Conservation (phyloP, 257 asterid species). For the Nicotiana sylvestris region DNA sequence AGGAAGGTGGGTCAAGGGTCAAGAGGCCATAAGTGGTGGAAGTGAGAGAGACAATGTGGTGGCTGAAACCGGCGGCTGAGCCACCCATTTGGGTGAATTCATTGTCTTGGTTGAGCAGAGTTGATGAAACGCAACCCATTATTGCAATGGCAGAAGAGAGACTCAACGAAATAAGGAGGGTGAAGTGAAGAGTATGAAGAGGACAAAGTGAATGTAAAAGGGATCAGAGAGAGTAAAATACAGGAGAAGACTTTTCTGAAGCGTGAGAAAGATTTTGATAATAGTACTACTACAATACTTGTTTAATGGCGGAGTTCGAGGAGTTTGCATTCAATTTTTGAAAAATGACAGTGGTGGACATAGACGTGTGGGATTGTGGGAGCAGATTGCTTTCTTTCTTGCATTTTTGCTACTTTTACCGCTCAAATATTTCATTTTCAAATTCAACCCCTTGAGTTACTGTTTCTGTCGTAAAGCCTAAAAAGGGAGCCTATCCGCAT, state of each 20-base stretch:
- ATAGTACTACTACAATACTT: background rate
- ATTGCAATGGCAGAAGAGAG: background rate
- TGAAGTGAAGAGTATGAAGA: background rate
- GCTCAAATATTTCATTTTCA: constrained; percentile 15
- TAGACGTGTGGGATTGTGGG: background rate
- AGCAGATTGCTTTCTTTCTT: background rate
- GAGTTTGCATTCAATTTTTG: constrained; percentile 12
- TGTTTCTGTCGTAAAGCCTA: background rate
- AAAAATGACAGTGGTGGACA: background rate
- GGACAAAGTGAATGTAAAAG: background rate
- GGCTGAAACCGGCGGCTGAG: constrained; percentile 61
- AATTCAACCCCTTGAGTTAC: background rate
- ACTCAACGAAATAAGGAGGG: background rate
- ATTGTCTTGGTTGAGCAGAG: constrained; percentile 63
- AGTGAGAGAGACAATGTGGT: constrained; percentile 95
- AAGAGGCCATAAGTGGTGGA: constrained; percentile 90
- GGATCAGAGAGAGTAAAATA: background rate
- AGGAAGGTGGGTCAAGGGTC: constrained; percentile 56
- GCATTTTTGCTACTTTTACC: background rate
- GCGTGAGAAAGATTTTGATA: background rate
- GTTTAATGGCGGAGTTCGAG: constrained; percentile 12
- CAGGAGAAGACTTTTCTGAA: background rate
- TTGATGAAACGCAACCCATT: constrained; percentile 94
- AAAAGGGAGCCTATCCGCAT: background rate
- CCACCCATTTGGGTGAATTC: constrained; percentile 74